Evolutionary conservation across 1,284 basidiomycete genomes (phyloP).

Genomic region (Leucoagaricus sp.): DNA sequence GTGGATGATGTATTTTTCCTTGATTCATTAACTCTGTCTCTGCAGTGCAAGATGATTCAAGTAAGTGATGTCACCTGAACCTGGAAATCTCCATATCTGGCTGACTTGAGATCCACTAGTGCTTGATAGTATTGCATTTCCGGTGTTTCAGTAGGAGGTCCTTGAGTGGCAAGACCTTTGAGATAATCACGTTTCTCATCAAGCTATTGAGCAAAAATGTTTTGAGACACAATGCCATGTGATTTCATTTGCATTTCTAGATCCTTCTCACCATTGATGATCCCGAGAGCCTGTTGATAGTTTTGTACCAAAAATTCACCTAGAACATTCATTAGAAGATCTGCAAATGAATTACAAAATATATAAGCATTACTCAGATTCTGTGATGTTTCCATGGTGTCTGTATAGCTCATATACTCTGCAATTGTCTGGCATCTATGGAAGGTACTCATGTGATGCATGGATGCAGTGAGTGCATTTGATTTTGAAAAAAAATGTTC

Average conservation of each 20-base stretch:
- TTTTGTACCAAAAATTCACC: not conserved
- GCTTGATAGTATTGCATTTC: not conserved
- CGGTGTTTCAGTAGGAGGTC: not conserved
- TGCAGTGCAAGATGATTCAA: too few relatives aligned
- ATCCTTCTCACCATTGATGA: not conserved
- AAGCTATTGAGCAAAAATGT: not conserved
- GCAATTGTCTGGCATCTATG: constrained; percentile 26
- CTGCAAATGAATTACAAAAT: too few relatives aligned
- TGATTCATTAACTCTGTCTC: too few relatives aligned
- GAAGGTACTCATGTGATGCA: constrained; percentile 26
- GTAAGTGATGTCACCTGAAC: not conserved
- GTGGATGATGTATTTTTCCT: too few relatives aligned
- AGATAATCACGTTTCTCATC: not conserved
- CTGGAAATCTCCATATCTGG: not conserved
- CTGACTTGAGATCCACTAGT: not conserved
- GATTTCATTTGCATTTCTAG: not conserved
- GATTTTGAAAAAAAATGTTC: constrained; percentile 31
- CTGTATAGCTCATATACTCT: constrained; percentile 20
- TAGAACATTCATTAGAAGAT: too few relatives aligned
- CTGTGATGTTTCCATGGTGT: constrained; percentile 21
- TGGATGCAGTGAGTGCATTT: constrained; percentile 26
- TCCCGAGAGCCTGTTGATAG: not conserved
- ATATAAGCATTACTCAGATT: constrained; percentile 18
- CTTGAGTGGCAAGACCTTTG: not conserved
- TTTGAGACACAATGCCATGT: not conserved